Percentiles rank a stretch among this genome's conserved stretches.
Evolutionary conservation across 495 filamentous ascomycete genomes (phyloP).

Genomic region (Penicillium ochrochloron): DNA sequence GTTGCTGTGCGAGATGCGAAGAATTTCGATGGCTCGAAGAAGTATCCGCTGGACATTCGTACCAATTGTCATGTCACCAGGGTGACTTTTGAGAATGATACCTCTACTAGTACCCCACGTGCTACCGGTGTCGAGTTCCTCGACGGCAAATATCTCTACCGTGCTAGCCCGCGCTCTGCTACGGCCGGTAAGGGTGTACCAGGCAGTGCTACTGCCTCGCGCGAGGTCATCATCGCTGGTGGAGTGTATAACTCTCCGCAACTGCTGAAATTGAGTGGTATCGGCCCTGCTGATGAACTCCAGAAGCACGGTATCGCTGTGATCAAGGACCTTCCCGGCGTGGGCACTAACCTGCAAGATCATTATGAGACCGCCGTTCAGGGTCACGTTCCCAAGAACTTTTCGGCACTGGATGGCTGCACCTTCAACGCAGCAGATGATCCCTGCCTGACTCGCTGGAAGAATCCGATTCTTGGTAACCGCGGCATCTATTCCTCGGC

Average conservation of each 20-base stretch:
- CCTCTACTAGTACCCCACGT: slow-evolving; percentile 41
- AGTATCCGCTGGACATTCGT: slow-evolving; percentile 63
- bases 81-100: slow-evolving; percentile 54
- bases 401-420: slow-evolving; percentile 48
- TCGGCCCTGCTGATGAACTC: slow-evolving; percentile 60
- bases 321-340: slow-evolving; percentile 60
- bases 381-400: slow-evolving; percentile 47
- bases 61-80: slow-evolving; percentile 65
- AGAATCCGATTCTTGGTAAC: slow-evolving; percentile 37
- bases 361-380: slow-evolving; percentile 61
- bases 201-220: slow-evolving; percentile 51
- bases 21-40: slow-evolving; percentile 55
- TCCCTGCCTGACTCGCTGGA: slow-evolving; percentile 54
- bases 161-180: slow-evolving; percentile 53
- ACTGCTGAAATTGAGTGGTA: slow-evolving; percentile 66
- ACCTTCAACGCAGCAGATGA: slow-evolving; percentile 45
- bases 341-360: slow-evolving; percentile 70
- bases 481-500: slow-evolving; percentile 55
- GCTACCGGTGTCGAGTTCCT: slow-evolving; percentile 69
- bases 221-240: slow-evolving; percentile 64
- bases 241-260: slow-evolving; percentile 67
- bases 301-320: slow-evolving; percentile 54
- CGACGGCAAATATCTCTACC: slow-evolving; percentile 61
- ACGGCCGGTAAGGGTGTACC: slow-evolving; percentile 40
- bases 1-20: slow-evolving; percentile 53